Percentiles rank a stretch among this genome's conserved stretches.
These are phyloP conservation scores for Ustanciosporium gigantosporum DNA, from an alignment of 1,284 basidiomycete species.

Conservation along the genomic window DNA sequence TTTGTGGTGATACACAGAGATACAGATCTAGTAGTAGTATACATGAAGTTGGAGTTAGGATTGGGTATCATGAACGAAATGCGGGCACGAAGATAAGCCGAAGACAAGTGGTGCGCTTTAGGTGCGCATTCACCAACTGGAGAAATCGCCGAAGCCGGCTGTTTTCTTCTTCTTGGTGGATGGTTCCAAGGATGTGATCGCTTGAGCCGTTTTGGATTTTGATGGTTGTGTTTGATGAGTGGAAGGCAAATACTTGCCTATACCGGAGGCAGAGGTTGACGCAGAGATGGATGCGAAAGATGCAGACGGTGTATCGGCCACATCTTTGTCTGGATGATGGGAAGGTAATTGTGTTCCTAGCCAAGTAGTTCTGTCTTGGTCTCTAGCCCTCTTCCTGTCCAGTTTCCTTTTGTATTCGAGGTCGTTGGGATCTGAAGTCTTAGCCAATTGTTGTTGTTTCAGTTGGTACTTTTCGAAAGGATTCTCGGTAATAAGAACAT, in stretches of 20 bases:
- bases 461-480: conserved; percentile 52
- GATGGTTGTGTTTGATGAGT: no score
- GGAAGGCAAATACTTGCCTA: conserved; percentile 30
- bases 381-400: conserved; percentile 48
- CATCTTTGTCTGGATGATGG: background rate
- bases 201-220: background rate
- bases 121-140: conserved; percentile 44
- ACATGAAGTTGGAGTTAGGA: no score
- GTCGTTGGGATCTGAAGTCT: conserved; percentile 36
- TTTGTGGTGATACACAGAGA: no score
- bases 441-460: conserved; percentile 10
- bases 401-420: conserved; percentile 33
- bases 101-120: no score
- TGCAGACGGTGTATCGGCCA: background rate
- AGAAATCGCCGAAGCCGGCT: conserved; percentile 51
- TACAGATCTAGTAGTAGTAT: no score
- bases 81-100: no score
- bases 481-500: conserved; percentile 47
- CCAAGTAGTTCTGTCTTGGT: conserved; percentile 57
- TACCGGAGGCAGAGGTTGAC: background rate
- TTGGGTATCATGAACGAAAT: no score
- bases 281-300: background rate
- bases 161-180: conserved; percentile 12
- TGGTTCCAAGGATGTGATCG: conserved; percentile 1
- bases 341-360: conserved; percentile 24